phyloP scores from a whole-genome alignment of 352 stramenopile genomes.

The Phytophthora sp. region DNA sequence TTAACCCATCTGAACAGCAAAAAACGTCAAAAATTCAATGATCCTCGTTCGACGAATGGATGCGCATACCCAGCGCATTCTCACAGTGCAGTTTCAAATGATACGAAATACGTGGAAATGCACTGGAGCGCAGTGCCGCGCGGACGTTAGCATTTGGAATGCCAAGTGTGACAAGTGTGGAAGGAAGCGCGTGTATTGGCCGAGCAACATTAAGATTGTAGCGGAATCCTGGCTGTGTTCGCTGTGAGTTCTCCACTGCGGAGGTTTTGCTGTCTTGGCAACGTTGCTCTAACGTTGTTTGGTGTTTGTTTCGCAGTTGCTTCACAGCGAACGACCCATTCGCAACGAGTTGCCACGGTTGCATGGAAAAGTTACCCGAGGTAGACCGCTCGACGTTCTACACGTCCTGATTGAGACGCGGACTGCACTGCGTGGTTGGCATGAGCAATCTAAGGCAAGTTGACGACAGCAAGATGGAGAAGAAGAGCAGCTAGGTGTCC shows the following conservation, averaged over 20 bases:
- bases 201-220: slow-evolving; percentile 54
- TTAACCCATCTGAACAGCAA: slow-evolving; percentile 33
- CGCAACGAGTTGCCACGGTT: slow-evolving; percentile 48
- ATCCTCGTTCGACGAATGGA: slow-evolving; percentile 59
- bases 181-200: slow-evolving; percentile 54
- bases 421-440: background rate
- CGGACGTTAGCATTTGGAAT: slow-evolving; percentile 72
- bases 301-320: slow-evolving; percentile 39
- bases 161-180: slow-evolving; percentile 55
- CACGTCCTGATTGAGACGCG: slow-evolving; percentile 13
- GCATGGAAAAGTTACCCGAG: slow-evolving; percentile 45
- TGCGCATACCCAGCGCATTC: slow-evolving; percentile 46
- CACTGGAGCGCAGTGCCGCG: slow-evolving; percentile 42
- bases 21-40: slow-evolving; percentile 68
- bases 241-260: slow-evolving; percentile 44
- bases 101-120: slow-evolving; percentile 67
- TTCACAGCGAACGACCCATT: slow-evolving; percentile 56
- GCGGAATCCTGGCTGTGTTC: slow-evolving; percentile 69
- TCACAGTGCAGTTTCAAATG: slow-evolving; percentile 50
- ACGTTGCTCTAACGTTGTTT: slow-evolving; percentile 14
- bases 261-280: background rate
- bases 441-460: background rate
- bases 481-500: slow-evolving; percentile 17
- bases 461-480: background rate
- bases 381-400: slow-evolving; percentile 45